These are phyloP conservation scores for Penicillium polonicum DNA, from an alignment of 2,329 filamentous ascomycete genomes.

Conservation along the genomic window DNA sequence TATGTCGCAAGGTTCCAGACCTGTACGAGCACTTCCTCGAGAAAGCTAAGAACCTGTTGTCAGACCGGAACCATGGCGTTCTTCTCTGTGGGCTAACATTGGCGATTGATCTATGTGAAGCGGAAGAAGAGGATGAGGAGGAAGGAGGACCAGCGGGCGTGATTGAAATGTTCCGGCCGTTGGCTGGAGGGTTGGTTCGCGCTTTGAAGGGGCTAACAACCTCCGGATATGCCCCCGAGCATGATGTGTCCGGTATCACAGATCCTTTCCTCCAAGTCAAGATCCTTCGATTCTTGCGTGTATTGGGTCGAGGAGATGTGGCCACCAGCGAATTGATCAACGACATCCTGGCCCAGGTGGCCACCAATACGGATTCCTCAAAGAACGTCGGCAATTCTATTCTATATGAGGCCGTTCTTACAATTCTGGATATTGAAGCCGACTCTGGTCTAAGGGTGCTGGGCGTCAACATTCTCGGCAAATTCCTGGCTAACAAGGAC, in stretches of 20 bases:
- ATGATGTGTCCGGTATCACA: constrained; percentile 96
- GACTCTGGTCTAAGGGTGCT: constrained; percentile 92
- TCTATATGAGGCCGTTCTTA: constrained; percentile 93
- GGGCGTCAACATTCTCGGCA: constrained; percentile 96
- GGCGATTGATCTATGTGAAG: constrained; percentile 88
- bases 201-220: constrained; percentile 89
- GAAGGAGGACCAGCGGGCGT: constrained; percentile 87
- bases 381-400: constrained; percentile 99
- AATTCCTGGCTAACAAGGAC: constrained; percentile 96
- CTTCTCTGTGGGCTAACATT: constrained; percentile 88
- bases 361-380: constrained; percentile 94
- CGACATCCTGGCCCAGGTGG: constrained; percentile 94
- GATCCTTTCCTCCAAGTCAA: constrained; percentile 98
- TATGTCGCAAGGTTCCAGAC: constrained; percentile 96
- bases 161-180: constrained; percentile 83
- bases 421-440: constrained; percentile 96
- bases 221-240: constrained; percentile 94
- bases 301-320: constrained; percentile 80
- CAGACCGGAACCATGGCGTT: constrained; percentile 94
- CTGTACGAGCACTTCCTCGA: constrained; percentile 96
- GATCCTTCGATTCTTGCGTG: constrained; percentile 80
- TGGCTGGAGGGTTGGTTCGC: constrained; percentile 82
- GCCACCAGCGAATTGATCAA: constrained; percentile 96
- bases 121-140: constrained; percentile 84
- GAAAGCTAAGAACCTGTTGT: constrained; percentile 82